Evolutionary conservation across 179 eudicot genomes (phyloP).

Genomic region (Vitellaria paradoxa): DNA sequence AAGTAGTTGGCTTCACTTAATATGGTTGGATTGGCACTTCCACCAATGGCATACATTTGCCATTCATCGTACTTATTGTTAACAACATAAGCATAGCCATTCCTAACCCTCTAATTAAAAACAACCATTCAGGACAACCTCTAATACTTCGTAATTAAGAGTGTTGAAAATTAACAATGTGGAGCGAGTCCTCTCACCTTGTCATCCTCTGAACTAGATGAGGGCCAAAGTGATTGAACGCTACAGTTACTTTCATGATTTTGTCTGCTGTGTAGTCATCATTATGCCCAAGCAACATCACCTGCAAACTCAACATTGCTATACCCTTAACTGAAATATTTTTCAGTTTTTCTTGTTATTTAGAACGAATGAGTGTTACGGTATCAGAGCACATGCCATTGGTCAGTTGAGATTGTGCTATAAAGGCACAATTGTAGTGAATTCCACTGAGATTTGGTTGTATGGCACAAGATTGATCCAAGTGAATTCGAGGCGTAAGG

Average conservation of each 20-base stretch:
- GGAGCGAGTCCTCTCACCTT: slow-evolving; percentile 24
- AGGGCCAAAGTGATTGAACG: slow-evolving; percentile 52
- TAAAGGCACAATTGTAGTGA: neutral
- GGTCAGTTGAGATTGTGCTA: too few relatives aligned
- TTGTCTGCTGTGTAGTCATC: slow-evolving; percentile 37
- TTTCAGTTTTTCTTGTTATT: neutral
- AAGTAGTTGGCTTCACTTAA: slow-evolving; percentile 61
- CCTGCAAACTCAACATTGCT: neutral
- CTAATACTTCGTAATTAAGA: neutral
- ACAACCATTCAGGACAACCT: too few relatives aligned
- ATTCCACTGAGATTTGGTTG: too few relatives aligned
- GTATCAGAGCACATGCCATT: too few relatives aligned
- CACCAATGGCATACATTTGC: slow-evolving; percentile 62
- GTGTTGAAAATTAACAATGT: neutral
- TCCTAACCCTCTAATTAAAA: slow-evolving; percentile 32
- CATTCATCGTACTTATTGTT: slow-evolving; percentile 52
- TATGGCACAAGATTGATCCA: too few relatives aligned
- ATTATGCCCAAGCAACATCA: slow-evolving; percentile 18
- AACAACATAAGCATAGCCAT: slow-evolving; percentile 59
- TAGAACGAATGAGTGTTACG: neutral
- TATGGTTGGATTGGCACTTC: slow-evolving; percentile 59
- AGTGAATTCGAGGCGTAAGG: too few relatives aligned
- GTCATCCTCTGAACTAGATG: slow-evolving; percentile 55
- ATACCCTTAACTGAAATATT: too few relatives aligned
- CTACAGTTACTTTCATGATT: slow-evolving; percentile 48